A percentile compares a stretch with the other conserved stretches of the same genome.
Conservation (phyloP, 495 filamentous ascomycete genomes). For the Aspergillus ellipticus region DNA sequence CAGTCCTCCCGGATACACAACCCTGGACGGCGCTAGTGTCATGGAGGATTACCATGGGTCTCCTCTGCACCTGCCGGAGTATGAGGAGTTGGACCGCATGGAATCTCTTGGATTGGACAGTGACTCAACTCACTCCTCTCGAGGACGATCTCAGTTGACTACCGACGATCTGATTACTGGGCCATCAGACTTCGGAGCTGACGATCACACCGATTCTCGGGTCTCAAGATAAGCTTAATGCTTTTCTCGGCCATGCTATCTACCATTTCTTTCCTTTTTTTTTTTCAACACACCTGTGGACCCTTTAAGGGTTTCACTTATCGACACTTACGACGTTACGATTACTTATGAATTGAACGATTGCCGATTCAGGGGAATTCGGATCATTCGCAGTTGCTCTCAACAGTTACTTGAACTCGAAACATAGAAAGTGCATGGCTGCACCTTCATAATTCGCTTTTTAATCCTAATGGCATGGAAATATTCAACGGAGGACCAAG, state of each 20-base stretch:
- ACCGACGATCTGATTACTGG: conserved; percentile 22
- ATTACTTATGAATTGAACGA: conserved; percentile 10
- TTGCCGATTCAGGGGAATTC: background rate
- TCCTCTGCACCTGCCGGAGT: conserved; percentile 38
- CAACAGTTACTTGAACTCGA: conserved; percentile 6
- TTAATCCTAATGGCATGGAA: background rate
- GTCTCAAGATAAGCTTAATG: conserved; percentile 1
- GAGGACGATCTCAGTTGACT: conserved; percentile 19
- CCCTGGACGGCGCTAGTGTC: conserved; percentile 34
- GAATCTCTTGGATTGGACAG: conserved; percentile 40
- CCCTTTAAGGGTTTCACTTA: background rate
- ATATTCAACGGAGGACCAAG: background rate
- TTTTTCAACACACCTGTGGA: background rate
- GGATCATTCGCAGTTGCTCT: background rate
- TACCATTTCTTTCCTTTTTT: background rate
- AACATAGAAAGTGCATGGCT: background rate
- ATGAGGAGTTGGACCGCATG: conserved; percentile 44
- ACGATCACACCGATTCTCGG: conserved; percentile 11
- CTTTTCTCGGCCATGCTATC: background rate
- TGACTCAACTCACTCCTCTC: conserved; percentile 36
- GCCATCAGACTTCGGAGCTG: conserved; percentile 12
- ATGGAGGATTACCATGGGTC: conserved; percentile 47
- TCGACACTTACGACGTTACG: conserved; percentile 10
- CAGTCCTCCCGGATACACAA: conserved; percentile 76
- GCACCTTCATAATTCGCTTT: background rate